Evolutionary conservation across 768 basidiomycete genomes (phyloP).

Genomic region (Sarcodon sp.): DNA sequence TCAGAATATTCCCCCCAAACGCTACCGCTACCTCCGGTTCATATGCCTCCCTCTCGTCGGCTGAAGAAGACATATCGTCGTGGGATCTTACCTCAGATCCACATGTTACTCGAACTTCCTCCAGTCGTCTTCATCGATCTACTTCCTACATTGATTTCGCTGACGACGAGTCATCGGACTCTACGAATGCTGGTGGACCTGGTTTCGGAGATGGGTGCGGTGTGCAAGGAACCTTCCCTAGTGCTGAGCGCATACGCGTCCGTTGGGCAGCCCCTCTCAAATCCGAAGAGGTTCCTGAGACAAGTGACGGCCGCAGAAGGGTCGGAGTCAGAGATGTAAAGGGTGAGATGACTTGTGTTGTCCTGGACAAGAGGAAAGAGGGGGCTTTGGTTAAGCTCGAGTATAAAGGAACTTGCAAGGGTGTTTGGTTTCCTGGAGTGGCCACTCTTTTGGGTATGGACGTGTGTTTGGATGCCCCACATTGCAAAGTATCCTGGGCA

Average conservation of each 20-base stretch:
- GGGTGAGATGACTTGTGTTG: slow-evolving; percentile 49
- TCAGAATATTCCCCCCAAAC: slow-evolving; percentile 60
- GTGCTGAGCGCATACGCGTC: slow-evolving; percentile 60
- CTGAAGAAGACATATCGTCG: slow-evolving; percentile 51
- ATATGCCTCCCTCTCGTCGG: slow-evolving; percentile 62
- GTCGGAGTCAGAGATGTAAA: slow-evolving; percentile 60
- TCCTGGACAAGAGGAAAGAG: slow-evolving; percentile 35
- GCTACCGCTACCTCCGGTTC: slow-evolving; percentile 38
- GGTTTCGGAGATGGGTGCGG: slow-evolving; percentile 45
- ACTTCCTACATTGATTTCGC: slow-evolving; percentile 61
- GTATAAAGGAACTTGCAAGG: slow-evolving; percentile 63
- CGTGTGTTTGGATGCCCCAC: slow-evolving; percentile 52
- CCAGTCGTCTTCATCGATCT: slow-evolving; percentile 35
- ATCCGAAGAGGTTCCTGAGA: slow-evolving; percentile 27
- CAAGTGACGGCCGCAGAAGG: slow-evolving; percentile 42
- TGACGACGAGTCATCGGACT: slow-evolving; percentile 75
- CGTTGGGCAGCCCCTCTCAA: slow-evolving; percentile 65
- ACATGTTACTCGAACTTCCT: slow-evolving; percentile 44
- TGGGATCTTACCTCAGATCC: slow-evolving; percentile 78
- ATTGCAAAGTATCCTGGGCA: slow-evolving; percentile 59
- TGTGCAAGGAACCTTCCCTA: slow-evolving; percentile 70
- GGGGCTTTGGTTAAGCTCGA: slow-evolving; percentile 55
- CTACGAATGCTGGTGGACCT: slow-evolving; percentile 31
- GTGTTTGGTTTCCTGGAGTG: slow-evolving; percentile 74
- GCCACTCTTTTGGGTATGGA: slow-evolving; percentile 75